phyloP scores from a whole-genome alignment of 192 early-diverging fungal species.

The Coemansia sp. region DNA sequence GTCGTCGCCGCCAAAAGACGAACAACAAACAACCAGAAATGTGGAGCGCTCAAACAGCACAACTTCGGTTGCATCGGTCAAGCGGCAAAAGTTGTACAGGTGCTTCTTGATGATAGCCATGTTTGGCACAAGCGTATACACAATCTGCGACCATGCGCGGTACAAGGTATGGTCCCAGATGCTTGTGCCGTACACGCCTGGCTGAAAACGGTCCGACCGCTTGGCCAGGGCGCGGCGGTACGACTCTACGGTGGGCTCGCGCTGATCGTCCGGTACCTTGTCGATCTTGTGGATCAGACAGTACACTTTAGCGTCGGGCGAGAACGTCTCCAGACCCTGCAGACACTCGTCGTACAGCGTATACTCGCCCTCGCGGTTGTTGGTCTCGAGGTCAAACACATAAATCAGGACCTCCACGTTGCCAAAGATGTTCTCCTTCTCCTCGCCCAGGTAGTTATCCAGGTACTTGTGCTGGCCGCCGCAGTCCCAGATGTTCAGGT shows the following conservation, averaged over 20 bases:
- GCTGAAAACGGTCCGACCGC: slow-evolving; percentile 25
- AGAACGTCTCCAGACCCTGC: slow-evolving; percentile 75
- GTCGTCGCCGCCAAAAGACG: background rate
- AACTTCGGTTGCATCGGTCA: slow-evolving; percentile 93
- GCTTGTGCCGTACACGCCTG: slow-evolving; percentile 36
- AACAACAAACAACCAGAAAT: slow-evolving; percentile 85
- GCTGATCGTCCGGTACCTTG: slow-evolving; percentile 73
- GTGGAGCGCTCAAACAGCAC: slow-evolving; percentile 94
- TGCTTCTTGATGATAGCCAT: slow-evolving; percentile 77
- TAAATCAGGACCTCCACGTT: slow-evolving; percentile 99
- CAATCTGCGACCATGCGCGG: slow-evolving; percentile 96
- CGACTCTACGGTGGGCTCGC: slow-evolving; percentile 39
- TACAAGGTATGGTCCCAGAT: slow-evolving; percentile 43
- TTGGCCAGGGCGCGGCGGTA: slow-evolving; percentile 29
- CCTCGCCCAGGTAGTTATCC: slow-evolving; percentile 93
- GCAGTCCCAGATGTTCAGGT: slow-evolving; percentile 98
- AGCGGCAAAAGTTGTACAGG: slow-evolving; percentile 72
- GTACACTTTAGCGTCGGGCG: slow-evolving; percentile 90
- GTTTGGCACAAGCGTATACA: slow-evolving; percentile 94
- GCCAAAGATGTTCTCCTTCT: slow-evolving; percentile 93
- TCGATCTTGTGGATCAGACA: slow-evolving; percentile 99
- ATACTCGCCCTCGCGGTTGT: slow-evolving; percentile 90
- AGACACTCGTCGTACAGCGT: slow-evolving; percentile 87
- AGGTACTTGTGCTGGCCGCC: slow-evolving; percentile 95
- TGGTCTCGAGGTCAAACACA: slow-evolving; percentile 94